Evolutionary conservation across 495 filamentous ascomycete species (phyloP).

Genomic region (Aspergillus ostianus): DNA sequence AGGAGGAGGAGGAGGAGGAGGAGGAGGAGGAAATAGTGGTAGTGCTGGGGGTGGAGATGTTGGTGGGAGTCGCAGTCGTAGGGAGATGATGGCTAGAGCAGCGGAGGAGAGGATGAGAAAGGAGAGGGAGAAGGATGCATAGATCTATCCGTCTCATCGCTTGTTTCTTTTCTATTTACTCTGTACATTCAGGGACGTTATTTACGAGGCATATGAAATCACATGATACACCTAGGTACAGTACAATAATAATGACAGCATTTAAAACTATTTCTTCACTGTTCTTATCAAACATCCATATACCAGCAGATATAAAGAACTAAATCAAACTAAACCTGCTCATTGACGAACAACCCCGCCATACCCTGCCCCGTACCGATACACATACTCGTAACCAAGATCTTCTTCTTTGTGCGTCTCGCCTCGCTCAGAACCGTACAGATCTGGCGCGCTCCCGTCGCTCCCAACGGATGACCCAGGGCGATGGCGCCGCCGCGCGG

Average conservation of each 20-base stretch:
- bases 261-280: background rate
- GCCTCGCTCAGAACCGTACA: constrained; percentile 82
- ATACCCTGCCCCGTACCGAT: constrained; percentile 83
- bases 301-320: background rate
- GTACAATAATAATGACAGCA: too few species aligned
- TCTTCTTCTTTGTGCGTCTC: constrained; percentile 74
- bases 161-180: constrained; percentile 5
- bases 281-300: background rate
- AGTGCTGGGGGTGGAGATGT: constrained; percentile 26
- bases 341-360: constrained; percentile 83
- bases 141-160: background rate
- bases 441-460: constrained; percentile 78
- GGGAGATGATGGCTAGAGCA: constrained; percentile 73
- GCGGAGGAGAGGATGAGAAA: constrained; percentile 70
- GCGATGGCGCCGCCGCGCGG: constrained; percentile 78
- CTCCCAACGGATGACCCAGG: constrained; percentile 78
- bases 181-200: background rate
- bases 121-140: constrained; percentile 32
- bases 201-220: constrained; percentile 3
- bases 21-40: constrained; percentile 17
- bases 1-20: too few species aligned
- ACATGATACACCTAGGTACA: too few species aligned
- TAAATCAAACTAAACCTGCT: constrained; percentile 48
- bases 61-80: constrained; percentile 41
- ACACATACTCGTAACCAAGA: constrained; percentile 83